Base-by-base conservation (phyloP, 306 rosid species). In the Cucumis hystrix region DNA sequence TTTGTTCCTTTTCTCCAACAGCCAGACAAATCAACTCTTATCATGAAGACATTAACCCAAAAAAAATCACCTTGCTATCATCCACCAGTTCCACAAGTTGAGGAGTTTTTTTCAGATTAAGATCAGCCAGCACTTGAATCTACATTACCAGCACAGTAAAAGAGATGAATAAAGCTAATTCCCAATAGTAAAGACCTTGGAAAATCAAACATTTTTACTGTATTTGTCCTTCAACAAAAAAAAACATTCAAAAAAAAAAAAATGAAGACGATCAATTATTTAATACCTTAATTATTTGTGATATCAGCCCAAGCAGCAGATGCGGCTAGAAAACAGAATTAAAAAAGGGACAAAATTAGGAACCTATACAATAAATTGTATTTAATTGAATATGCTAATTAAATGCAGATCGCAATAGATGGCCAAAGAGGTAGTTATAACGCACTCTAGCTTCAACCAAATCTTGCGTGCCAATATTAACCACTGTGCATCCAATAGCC, bases 401-500 rank as follows among this genome's bases (percentile, higher is more conserved):
- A 23, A 23, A 79, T 45, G 39, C 3, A 69, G 11, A 82, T 75
- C 68, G 37, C 28, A 47, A 56, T 60, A 43, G 74, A 60, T 56
- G 79, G 70, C 77, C 40, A 40, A 64, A 37, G 40, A 71, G 45
- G 76, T 21, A 52, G 65, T 43, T 78, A 85, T 77, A 83, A 87
- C 97, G 69, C 85, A 96, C 99, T 87, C 99, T 88, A 79, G 83
- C 99, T 91, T 96, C 99, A 25, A 88, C 79, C 67, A 96, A 81
- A 76, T 96, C 99, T 82, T 96, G 99, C 56, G 96, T 88, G 85
- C 99, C 99, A 45, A 95, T 95, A 63, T 95, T 95, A 90, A 95
- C 99, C 63, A 95, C 99, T 23, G 99, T 95, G 93, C 99, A 95
- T 64, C 99, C 99, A 82, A 96, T 96, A 82, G 99, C 99, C 84